Base-by-base conservation (phyloP, 208 protist species). In the Acanthamoeba healyi region DNA sequence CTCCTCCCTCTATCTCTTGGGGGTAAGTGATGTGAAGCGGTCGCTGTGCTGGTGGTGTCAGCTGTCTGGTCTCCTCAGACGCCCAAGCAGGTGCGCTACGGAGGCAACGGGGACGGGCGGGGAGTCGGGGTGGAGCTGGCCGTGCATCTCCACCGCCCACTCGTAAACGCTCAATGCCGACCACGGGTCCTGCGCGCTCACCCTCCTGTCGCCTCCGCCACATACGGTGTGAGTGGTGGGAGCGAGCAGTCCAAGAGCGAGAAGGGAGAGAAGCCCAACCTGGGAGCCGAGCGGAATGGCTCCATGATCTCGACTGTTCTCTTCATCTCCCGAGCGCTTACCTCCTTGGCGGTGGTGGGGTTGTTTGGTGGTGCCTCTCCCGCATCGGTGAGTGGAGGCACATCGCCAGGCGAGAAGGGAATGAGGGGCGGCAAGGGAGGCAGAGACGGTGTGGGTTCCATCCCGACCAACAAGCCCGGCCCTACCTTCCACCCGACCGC, bases 271-370 rank as follows among this genome's bases (percentile, higher is more conserved):
- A 63, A 2, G 29, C n/a, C 38, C 12, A n/a, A 49, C 70, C 70
- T 81, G 38, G 70, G 70, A 3, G 38, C 38, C 4, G 70, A 81
- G 34, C 36, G 19, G 38, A 49, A 81, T 12, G 70, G 70, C 7
- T 81, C 36, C 70, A 81, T 81, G 70, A 81, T 81, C 70, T 81
- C 70, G 7, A 81, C 70, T 26, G 70, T 38, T 29, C 70, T 12
- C 70, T 81, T 81, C 70, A 81, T 46, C 36, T 49, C 36, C 19
- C 36, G 34, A 9, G 70, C 70, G 7, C 10, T 9, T 3, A 9
- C 24, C 70, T 81, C 70, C 32, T 49, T 81, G 34, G 36, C 24
- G 22, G 19, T 17, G 40, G 70, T 24, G 17, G 63, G 29, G 17
- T 36, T 36, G 32, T 15, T 26, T 24, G 24, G 63, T 70, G n/a